phyloP scores from a whole-genome alignment of 2,329 filamentous ascomycete genomes.

The Myriangium duriaei region DNA sequence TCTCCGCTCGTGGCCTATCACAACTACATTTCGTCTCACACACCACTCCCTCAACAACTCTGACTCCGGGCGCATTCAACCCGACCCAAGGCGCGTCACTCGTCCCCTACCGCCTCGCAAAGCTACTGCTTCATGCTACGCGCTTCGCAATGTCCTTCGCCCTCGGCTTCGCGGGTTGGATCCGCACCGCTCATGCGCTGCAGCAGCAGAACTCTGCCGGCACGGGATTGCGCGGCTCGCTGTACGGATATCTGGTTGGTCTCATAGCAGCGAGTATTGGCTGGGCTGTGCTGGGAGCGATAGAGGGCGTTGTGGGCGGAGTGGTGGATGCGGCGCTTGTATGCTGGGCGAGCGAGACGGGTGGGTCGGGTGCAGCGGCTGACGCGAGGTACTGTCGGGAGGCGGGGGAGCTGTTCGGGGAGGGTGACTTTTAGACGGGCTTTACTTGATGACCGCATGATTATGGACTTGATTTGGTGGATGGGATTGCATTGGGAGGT shows the following conservation, averaged over 20 bases:
- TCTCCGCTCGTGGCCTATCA: conserved; percentile 65
- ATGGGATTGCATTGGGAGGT: too few species aligned
- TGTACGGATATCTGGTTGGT: conserved; percentile 91
- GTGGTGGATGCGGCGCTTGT: conserved; percentile 52
- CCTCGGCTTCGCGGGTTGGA: conserved; percentile 92
- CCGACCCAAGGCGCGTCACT: conserved; percentile 39
- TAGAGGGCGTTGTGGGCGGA: conserved; percentile 27
- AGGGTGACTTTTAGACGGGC: conserved; percentile 24
- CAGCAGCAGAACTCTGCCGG: conserved; percentile 30
- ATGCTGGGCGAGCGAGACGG: conserved; percentile 85
- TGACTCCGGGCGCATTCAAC: conserved; percentile 29
- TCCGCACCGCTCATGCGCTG: conserved; percentile 74
- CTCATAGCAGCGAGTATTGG: conserved; percentile 88
- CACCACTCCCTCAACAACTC: conserved; percentile 58
- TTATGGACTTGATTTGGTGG: too few species aligned
- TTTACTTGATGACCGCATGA: conserved; percentile 27
- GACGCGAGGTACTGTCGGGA: conserved; percentile 77
- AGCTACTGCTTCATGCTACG: conserved; percentile 80
- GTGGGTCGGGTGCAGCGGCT: conserved; percentile 47
- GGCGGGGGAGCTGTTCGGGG: conserved; percentile 77
- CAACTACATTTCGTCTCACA: conserved; percentile 72
- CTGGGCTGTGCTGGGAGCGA: conserved; percentile 63
- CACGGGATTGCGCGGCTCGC: conserved; percentile 50
- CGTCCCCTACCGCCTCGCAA: conserved; percentile 81
- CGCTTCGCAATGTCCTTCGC: conserved; percentile 82